Conservation (phyloP, 2,329 filamentous ascomycete species). For the Aspergillus persii region DNA sequence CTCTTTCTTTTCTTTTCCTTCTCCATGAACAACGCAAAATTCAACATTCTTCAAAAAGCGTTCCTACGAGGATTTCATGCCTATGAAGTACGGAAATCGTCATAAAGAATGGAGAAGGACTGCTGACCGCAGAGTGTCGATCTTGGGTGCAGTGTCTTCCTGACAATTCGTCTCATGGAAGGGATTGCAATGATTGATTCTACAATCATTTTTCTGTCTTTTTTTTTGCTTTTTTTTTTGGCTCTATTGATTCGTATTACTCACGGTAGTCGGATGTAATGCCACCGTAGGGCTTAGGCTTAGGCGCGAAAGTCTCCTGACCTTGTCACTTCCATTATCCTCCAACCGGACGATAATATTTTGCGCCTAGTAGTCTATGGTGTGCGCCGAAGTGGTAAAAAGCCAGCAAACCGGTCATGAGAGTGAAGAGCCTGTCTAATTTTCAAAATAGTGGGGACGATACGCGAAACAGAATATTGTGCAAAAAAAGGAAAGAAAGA, state of each 20-base stretch:
- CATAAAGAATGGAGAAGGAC: conserved; percentile 55
- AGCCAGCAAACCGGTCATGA: not conserved
- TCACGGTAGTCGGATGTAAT: not conserved
- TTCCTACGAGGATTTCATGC: conserved; percentile 53
- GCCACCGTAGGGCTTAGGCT: not conserved
- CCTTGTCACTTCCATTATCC: not conserved
- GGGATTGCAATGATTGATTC: conserved; percentile 61
- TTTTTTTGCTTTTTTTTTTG: not conserved
- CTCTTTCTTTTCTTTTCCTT: conserved; percentile 36
- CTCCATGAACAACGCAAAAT: conserved; percentile 58
- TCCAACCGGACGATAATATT: not conserved
- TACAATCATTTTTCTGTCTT: conserved; percentile 37
- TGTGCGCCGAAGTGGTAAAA: not conserved
- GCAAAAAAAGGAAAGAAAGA: not conserved
- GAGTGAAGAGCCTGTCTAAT: not conserved
- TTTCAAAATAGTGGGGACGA: not conserved
- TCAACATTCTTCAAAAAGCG: conserved; percentile 57
- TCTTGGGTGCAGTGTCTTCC: conserved; percentile 59
- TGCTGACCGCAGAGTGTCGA: conserved; percentile 42
- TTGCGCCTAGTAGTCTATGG: not conserved
- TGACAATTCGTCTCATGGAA: conserved; percentile 44
- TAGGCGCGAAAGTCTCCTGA: not conserved
- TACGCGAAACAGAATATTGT: not conserved
- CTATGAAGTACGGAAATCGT: conserved; percentile 60
- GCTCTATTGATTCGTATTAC: not conserved